These are phyloP conservation scores for Physcomitrium patens DNA, from an alignment of 225 moss, liverwort and hornwort genomes.

Conservation along the genomic window DNA sequence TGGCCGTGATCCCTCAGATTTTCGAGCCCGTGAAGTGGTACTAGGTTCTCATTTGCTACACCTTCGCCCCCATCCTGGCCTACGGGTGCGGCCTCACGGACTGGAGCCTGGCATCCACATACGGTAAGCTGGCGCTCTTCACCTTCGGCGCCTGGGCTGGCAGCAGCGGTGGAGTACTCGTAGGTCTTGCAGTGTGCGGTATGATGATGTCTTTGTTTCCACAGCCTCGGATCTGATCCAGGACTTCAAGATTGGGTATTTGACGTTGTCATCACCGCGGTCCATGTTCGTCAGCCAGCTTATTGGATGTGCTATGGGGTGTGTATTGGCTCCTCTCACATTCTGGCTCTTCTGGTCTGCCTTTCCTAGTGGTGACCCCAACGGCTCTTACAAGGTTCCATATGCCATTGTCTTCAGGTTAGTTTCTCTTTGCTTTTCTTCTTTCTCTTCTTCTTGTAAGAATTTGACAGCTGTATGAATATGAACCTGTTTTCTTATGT, in stretches of 20 bases:
- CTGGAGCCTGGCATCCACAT: conserved; percentile 84
- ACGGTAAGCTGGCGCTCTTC: conserved; percentile 92
- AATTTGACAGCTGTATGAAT: too few species aligned
- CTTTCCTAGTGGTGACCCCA: conserved; percentile 66
- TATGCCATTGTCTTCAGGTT: conserved; percentile 57
- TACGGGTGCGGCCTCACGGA: conserved; percentile 87
- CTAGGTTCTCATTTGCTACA: conserved; percentile 79
- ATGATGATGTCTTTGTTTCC: conserved; percentile 85
- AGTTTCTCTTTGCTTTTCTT: too few species aligned
- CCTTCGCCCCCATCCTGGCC: conserved; percentile 80
- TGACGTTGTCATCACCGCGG: conserved; percentile 81
- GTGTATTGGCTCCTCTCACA: conserved; percentile 70
- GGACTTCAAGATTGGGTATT: conserved; percentile 88
- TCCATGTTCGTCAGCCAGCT: conserved; percentile 97
- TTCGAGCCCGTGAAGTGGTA: conserved; percentile 85
- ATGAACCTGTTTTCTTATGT: too few species aligned
- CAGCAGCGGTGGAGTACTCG: conserved; percentile 68
- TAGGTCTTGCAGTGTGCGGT: conserved; percentile 75
- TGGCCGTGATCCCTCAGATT: conserved; percentile 57
- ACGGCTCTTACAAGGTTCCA: conserved; percentile 76
- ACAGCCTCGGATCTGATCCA: conserved; percentile 88
- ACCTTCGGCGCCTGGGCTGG: conserved; percentile 92
- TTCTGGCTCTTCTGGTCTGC: conserved; percentile 96
- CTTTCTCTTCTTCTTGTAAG: too few species aligned
- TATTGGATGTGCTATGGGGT: conserved; percentile 67